Conservation (phyloP, 371 early-diverging fungal genomes). For the Cokeromyces recurvatus region DNA sequence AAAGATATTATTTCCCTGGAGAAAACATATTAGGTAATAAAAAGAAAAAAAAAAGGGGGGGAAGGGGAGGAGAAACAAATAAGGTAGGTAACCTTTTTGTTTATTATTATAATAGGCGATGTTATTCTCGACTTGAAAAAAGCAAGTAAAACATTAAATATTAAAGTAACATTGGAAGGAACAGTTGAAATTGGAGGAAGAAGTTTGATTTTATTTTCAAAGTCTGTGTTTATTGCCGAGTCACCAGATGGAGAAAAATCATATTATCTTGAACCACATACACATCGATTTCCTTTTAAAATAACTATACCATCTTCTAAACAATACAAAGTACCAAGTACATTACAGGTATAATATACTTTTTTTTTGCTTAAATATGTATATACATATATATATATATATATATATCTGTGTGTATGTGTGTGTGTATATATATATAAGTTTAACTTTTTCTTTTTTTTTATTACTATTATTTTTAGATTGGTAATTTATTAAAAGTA, state of each 20-base stretch:
- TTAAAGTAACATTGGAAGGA: slow-evolving; percentile 31
- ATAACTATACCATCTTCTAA: slow-evolving; percentile 26
- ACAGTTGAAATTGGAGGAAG: slow-evolving; percentile 23
- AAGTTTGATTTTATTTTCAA: slow-evolving; percentile 16
- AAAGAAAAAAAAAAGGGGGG: no score
- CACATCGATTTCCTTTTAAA: slow-evolving; percentile 40
- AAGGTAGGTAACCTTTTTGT: no score
- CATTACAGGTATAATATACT: slow-evolving; percentile 23
- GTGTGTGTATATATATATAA: no score
- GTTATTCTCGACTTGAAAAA: slow-evolving; percentile 35
- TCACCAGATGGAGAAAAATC: slow-evolving; percentile 26
- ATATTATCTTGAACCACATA: slow-evolving; percentile 30
- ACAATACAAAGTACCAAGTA: slow-evolving; percentile 31
- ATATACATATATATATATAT: no score
- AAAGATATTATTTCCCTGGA: slow-evolving; percentile 39
- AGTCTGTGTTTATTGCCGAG: slow-evolving; percentile 19
- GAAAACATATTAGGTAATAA: slow-evolving; percentile 36
- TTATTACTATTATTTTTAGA: no score
- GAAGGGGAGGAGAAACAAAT: no score
- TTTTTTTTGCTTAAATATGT: no score
- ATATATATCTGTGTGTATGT: no score
- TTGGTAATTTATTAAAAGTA: slow-evolving; percentile 22
- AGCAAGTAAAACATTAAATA: slow-evolving; percentile 30
- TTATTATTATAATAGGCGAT: slow-evolving; percentile 23
- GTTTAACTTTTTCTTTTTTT: no score